Base-by-base conservation (phyloP, 352 stramenopile species). In the Pilasporangium apinafurcum region DNA sequence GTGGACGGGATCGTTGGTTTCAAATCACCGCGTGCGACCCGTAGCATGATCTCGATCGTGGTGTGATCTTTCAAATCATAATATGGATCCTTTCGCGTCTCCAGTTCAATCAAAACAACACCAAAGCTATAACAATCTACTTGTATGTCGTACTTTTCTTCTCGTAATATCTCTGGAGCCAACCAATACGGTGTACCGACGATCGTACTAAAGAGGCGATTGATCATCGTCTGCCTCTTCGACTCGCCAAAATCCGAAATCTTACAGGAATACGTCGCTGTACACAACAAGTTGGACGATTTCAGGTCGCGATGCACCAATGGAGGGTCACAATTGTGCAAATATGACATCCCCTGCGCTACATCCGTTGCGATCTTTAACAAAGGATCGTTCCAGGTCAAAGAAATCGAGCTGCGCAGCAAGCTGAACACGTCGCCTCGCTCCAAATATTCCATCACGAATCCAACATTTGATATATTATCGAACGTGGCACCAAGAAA, bases 111-210 rank as follows among this genome's bases (percentile, higher is more conserved):
- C 7, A 95, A 52, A 37, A 95, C 86, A 29, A 95, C 82, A 20
- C 78, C 81, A 65, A 92, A 95, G 41, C 79, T 92, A 58, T 93
- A 95, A 56, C 76, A 86, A 51, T 95, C 83, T 9, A 92, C 81
- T 55, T 89, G 75, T 4, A 70, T 71, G 42, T 88, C 77, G 41
- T 93, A 95, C 20, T 62, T 62, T 44, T 90, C 79, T 51, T 92
- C 75, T 8, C 81, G 76, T 1, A 95, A 44, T 44, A 95, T 87
- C 48, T 95, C 83, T 1, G 83, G 83, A 8, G 83, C 83, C 9
- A 90, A 52, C 83, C 83, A 95, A 48, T 81, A 91, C n/a, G 81
- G 75, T 31, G 83, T 92, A 3, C 83, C 83, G 12, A 91, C 73
- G 21, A 92, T 75, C 17, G 81, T 87, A 44, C 63, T 85, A 30